Percentiles rank a stretch among this genome's conserved stretches.
phyloP scores from a whole-genome alignment of 495 filamentous ascomycete species.

The Penicillium ochrochloron region DNA sequence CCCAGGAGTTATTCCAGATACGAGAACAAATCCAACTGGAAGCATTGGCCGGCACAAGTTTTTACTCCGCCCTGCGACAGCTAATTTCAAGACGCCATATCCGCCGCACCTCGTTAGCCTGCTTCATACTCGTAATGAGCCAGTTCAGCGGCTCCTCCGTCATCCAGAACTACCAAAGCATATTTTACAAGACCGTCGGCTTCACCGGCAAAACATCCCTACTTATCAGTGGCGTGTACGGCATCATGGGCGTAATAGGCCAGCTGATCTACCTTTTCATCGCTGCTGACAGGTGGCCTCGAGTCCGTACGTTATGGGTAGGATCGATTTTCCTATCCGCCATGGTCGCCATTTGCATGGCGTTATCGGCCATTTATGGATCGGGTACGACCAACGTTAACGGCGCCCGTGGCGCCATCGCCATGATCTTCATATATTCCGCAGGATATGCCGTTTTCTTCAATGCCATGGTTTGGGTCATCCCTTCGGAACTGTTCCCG shows the following conservation, averaged over 20 bases:
- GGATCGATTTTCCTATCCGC: conserved; percentile 24
- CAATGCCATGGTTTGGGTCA: conserved; percentile 32
- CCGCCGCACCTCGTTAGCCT: conserved; percentile 16
- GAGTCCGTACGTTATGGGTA: conserved; percentile 27
- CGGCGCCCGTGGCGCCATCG: conserved; percentile 26
- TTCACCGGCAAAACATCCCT: conserved; percentile 28
- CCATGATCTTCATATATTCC: conserved; percentile 32
- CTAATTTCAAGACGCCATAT: too few species aligned
- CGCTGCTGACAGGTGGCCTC: conserved; percentile 26
- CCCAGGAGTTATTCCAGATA: conserved; percentile 23
- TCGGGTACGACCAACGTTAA: conserved; percentile 9
- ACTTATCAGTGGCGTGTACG: conserved; percentile 28
- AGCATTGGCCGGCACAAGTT: too few species aligned
- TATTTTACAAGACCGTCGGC: conserved; percentile 24
- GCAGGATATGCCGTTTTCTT: conserved; percentile 35
- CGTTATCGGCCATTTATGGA: conserved; percentile 23
- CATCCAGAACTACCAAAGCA: conserved; percentile 29
- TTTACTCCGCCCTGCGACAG: too few species aligned
- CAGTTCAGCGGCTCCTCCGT: conserved; percentile 29
- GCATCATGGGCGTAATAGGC: conserved; percentile 28
- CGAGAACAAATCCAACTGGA: conserved; percentile 19
- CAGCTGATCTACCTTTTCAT: conserved; percentile 28
- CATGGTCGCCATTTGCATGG: conserved; percentile 31
- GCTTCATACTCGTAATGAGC: conserved; percentile 28
- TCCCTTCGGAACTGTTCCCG: conserved; percentile 28